Evolutionary conservation across 176 grass and related monocot species (phyloP).

Genomic region (Oryza glumipatula): DNA sequence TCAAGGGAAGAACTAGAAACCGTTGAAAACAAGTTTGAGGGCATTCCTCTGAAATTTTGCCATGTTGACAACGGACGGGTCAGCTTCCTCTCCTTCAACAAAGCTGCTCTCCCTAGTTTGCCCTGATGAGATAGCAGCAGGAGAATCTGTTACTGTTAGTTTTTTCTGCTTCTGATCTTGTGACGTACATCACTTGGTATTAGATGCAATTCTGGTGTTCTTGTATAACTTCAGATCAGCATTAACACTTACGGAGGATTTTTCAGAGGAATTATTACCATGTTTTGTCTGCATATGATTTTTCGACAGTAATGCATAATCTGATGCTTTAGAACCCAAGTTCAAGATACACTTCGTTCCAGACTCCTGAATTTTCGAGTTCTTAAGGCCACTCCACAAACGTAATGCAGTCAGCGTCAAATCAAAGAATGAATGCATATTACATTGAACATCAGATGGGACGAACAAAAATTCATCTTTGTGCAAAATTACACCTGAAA

Average conservation of each 20-base stretch:
- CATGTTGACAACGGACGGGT: constrained; percentile 57
- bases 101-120: constrained; percentile 49
- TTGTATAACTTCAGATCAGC: neutral
- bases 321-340: neutral
- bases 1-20: constrained; percentile 52
- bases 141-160: neutral
- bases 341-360: neutral
- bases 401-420: neutral
- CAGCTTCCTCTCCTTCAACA: constrained; percentile 64
- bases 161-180: neutral
- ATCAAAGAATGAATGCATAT: constrained; percentile 14
- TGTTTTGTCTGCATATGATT: neutral
- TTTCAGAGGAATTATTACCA: neutral
- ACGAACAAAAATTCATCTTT: neutral
- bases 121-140: constrained; percentile 43
- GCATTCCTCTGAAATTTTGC: constrained; percentile 62
- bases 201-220: neutral
- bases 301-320: neutral
- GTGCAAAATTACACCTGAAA: neutral
- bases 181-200: neutral
- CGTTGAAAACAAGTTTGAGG: constrained; percentile 41
- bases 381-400: neutral
- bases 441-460: neutral
- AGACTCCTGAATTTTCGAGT: neutral
- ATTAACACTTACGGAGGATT: neutral